Conservation (phyloP, 176 grass and related monocot genomes). For the Coix lacrymajobi region DNA sequence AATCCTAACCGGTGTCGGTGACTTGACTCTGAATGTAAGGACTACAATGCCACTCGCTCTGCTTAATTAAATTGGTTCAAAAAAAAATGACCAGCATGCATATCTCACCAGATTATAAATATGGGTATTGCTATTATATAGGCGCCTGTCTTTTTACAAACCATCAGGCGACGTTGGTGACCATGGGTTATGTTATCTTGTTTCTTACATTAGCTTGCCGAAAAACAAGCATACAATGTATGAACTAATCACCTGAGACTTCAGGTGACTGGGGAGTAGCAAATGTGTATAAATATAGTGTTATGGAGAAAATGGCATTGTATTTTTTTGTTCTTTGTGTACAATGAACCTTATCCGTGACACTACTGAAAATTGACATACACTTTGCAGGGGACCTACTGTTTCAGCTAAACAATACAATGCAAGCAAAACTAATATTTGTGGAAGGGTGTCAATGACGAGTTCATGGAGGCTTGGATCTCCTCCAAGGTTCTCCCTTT, state of each 20-base stretch:
- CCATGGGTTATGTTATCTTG: too few relatives aligned
- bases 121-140: too few relatives aligned
- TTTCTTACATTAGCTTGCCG: too few relatives aligned
- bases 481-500: constrained; percentile 85
- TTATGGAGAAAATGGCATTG: neutral
- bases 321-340: neutral
- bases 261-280: too few relatives aligned
- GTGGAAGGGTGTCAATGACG: constrained; percentile 1
- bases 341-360: neutral
- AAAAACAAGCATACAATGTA: too few relatives aligned
- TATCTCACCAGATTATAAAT: neutral
- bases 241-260: too few relatives aligned
- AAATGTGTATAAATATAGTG: too few relatives aligned
- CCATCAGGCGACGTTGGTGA: too few relatives aligned
- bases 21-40: neutral
- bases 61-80: too few relatives aligned
- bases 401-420: neutral
- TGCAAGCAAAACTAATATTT: neutral
- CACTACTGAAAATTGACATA: neutral
- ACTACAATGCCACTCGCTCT: too few relatives aligned
- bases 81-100: too few relatives aligned
- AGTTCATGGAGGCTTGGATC: constrained; percentile 72
- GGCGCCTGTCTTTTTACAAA: too few relatives aligned
- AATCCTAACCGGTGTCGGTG: neutral
- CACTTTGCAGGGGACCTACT: neutral